A percentile compares a stretch with the other conserved stretches of the same genome.
Conservation (phyloP, 495 filamentous ascomycete genomes). For the Penicillium ucsense region DNA sequence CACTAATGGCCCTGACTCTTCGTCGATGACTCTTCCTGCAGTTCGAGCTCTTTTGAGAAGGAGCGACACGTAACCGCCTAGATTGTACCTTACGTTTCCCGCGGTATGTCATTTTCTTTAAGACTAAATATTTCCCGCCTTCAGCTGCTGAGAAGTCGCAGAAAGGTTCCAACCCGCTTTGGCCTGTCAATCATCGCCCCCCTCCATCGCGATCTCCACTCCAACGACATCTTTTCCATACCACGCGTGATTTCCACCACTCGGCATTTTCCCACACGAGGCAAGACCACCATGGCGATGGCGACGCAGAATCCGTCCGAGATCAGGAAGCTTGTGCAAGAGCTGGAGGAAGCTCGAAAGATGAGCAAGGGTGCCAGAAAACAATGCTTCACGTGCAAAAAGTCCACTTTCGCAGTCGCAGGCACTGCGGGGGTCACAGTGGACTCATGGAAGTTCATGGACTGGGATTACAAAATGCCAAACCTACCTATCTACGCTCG, state of each 20-base stretch:
- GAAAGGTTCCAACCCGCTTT: not conserved
- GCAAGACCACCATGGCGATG: conserved; percentile 12
- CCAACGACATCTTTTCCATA: conserved; percentile 4
- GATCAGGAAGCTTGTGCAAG: conserved; percentile 46
- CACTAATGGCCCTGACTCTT: too few species aligned
- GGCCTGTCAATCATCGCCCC: not conserved
- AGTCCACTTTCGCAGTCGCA: conserved; percentile 56
- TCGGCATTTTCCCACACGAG: not conserved
- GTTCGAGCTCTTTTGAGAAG: not conserved
- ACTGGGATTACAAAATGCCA: conserved; percentile 86
- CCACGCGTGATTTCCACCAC: not conserved
- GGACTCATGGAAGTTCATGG: conserved; percentile 85
- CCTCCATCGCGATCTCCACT: not conserved
- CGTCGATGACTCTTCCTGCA: conserved; percentile 5
- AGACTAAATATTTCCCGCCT: too few species aligned
- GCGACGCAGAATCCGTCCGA: conserved; percentile 54
- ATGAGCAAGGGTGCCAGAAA: conserved; percentile 36
- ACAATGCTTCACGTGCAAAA: conserved; percentile 57
- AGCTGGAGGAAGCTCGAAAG: conserved; percentile 44
- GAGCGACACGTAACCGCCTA: too few species aligned
- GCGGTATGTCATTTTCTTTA: too few species aligned
- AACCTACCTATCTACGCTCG: conserved; percentile 84
- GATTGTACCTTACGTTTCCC: too few species aligned
- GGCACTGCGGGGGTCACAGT: conserved; percentile 53
- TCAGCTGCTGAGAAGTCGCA: too few species aligned